Percentiles rank a stretch among this genome's conserved stretches.
Conservation (phyloP, 2,329 filamentous ascomycete species). For the Pseudogymnoascus sp. region DNA sequence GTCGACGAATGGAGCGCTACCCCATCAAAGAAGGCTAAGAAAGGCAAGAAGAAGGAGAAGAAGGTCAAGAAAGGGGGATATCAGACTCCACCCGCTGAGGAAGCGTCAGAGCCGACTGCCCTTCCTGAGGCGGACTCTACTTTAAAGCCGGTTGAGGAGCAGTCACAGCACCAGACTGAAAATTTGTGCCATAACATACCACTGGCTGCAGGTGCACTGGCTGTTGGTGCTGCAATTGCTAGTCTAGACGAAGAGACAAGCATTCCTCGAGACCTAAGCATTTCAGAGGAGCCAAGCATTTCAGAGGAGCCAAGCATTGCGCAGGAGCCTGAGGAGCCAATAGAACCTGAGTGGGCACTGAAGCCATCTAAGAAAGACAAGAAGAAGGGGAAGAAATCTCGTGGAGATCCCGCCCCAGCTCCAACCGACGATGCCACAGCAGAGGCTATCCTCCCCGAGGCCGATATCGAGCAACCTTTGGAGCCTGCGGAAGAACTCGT, state of each 20-base stretch:
- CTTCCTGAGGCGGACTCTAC: not conserved
- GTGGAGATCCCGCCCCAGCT: not conserved
- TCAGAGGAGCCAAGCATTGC: slow-evolving; percentile 12
- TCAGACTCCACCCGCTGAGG: not conserved
- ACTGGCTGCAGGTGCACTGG: not conserved
- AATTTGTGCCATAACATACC: slow-evolving; percentile 31
- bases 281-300: slow-evolving; percentile 13
- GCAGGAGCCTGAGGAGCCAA: slow-evolving; percentile 17
- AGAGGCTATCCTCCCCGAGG: not conserved
- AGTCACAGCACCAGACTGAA: not conserved
- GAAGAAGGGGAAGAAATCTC: slow-evolving; percentile 7
- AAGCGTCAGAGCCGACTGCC: not conserved
- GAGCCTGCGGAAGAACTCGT: not conserved
- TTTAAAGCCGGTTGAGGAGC: not conserved
- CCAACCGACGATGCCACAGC: not conserved
- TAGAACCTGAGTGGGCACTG: not conserved
- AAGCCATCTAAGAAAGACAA: slow-evolving; percentile 9
- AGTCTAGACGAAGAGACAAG: not conserved
- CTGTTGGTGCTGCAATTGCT: not conserved
- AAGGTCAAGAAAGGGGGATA: not conserved
- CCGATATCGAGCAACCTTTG: not conserved
- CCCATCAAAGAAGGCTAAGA: slow-evolving; percentile 15
- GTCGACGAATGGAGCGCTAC: not conserved
- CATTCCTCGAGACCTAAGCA: slow-evolving; percentile 12
- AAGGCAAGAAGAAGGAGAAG: slow-evolving; percentile 30